These are phyloP conservation scores for Balakata baccata DNA, from an alignment of 345 rosid species.

Conservation along the genomic window DNA sequence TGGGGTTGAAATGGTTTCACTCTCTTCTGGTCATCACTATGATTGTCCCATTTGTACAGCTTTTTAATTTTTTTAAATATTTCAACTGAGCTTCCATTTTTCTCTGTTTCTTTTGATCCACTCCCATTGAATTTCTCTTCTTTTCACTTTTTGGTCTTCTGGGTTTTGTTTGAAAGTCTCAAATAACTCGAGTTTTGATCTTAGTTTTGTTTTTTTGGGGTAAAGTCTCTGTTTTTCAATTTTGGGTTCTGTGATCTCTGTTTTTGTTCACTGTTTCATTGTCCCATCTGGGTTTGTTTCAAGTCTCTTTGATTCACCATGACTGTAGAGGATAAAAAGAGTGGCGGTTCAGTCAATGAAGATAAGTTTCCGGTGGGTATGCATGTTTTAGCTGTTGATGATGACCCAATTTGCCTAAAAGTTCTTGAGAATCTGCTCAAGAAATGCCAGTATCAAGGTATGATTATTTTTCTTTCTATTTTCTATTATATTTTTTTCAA, in stretches of 20 bases:
- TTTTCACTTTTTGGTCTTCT: not conserved
- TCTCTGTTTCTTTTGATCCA: constrained; percentile 4
- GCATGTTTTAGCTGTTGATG: constrained; percentile 72
- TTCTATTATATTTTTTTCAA: not conserved
- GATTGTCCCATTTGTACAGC: constrained; percentile 35
- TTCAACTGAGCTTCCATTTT: constrained; percentile 1
- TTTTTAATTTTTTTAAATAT: constrained; percentile 15
- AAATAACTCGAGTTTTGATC: not conserved
- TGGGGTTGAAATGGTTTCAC: constrained; percentile 18
- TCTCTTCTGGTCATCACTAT: constrained; percentile 37
- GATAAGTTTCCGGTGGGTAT: constrained; percentile 53
- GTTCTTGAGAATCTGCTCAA: constrained; percentile 51
- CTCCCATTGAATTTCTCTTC: not conserved
- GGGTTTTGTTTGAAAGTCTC: constrained; percentile 26
- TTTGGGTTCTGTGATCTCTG: constrained; percentile 14
- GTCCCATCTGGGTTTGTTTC: not conserved
- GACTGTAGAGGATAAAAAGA: constrained; percentile 36
- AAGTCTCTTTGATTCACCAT: constrained; percentile 25
- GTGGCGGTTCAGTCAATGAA: constrained; percentile 21
- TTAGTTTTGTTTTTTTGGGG: not conserved
- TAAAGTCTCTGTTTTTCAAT: constrained; percentile 11
- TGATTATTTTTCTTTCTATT: not conserved
- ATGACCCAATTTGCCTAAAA: constrained; percentile 60
- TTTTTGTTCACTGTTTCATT: not conserved
- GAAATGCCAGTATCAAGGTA: constrained; percentile 68